Evolutionary conservation across 768 basidiomycete genomes (phyloP).

Genomic region (Postia placenta): DNA sequence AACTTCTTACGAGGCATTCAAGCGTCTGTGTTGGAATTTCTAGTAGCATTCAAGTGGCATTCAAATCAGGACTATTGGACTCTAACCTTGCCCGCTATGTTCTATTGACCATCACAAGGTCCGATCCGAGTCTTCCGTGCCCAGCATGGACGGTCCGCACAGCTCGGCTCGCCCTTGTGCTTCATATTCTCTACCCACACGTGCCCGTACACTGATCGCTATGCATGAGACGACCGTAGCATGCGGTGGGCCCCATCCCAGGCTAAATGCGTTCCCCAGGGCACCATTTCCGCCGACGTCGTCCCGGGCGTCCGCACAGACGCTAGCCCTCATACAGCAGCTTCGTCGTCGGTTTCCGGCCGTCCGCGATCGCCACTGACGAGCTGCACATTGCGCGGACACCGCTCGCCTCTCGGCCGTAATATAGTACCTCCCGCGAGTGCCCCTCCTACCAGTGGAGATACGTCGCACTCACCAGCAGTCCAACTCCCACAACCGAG

Average conservation of each 20-base stretch:
- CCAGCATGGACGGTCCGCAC: constrained; percentile 4
- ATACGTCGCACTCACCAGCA: neutral
- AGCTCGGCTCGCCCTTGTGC: constrained; percentile 8
- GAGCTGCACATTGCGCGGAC: neutral
- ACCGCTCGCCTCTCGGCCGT: neutral
- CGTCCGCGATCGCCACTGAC: neutral
- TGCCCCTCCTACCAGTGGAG: neutral
- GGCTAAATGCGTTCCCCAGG: constrained; percentile 11
- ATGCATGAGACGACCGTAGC: constrained; percentile 9
- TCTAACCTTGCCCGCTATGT: neutral
- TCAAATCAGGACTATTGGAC: neutral
- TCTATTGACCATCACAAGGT: constrained; percentile 8
- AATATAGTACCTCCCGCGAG: neutral
- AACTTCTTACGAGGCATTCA: neutral
- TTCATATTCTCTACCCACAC: constrained; percentile 9
- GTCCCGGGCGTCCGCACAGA: constrained; percentile 10
- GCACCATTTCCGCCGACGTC: constrained; percentile 22
- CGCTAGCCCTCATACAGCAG: constrained; percentile 11
- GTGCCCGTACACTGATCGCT: constrained; percentile 13
- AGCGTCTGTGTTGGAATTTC: neutral
- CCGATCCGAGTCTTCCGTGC: constrained; percentile 13
- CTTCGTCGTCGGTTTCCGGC: constrained; percentile 6
- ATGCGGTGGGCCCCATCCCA: constrained; percentile 10
- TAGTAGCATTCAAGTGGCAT: neutral
- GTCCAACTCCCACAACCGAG: neutral